Base-by-base conservation (phyloP, 2,329 filamentous ascomycete genomes). In the Stachybotrys echinatus region DNA sequence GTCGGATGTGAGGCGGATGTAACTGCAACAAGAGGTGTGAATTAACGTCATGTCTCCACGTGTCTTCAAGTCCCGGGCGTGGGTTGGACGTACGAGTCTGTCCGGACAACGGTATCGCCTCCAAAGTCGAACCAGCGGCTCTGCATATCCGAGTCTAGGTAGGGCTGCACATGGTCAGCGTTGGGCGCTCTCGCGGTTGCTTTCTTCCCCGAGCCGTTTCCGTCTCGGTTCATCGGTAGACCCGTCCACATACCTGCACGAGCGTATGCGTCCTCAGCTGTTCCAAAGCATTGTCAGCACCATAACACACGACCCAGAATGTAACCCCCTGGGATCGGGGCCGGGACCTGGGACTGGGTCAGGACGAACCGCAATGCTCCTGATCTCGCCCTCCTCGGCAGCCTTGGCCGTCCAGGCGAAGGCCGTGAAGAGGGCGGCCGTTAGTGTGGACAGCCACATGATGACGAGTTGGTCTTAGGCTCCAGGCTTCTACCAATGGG, bases 91-190 rank as follows among this genome's bases (percentile, higher is more conserved):
- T 82, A 86, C 83, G 79, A 79, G 66, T 86, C 83, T 56, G 83
- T 84, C 60, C 83, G 76, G 62, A 96, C 81, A 61, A 99, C 86
- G 39, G 92, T 90, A 74, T 96, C 91, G 65, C 92, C 94, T 66
- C 94, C 94, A 80, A 95, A 99, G 74, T 99, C 94, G 73, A 92
- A 99, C 92, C 94, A 99, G 67, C 94, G 87, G 74, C 89, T 96
- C 74, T 95, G 88, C 86, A 97, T 92, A 70, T 97, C 94, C 53
- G 91, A 94, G 74, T 99, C 94, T 61, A 99, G 84, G 73, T 96
- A 99, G 54, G 94, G 94, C 88, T 96, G 65, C 55, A 48, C 57
- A 49, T 39, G 48, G 52, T 55, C 45, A 59, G 56, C 48, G 55
- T 63, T 34, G 14, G 5, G 5, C 27, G 3, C 14, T 5, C 27